phyloP scores from a whole-genome alignment of 768 basidiomycete species.

The Jaapia argillacea region DNA sequence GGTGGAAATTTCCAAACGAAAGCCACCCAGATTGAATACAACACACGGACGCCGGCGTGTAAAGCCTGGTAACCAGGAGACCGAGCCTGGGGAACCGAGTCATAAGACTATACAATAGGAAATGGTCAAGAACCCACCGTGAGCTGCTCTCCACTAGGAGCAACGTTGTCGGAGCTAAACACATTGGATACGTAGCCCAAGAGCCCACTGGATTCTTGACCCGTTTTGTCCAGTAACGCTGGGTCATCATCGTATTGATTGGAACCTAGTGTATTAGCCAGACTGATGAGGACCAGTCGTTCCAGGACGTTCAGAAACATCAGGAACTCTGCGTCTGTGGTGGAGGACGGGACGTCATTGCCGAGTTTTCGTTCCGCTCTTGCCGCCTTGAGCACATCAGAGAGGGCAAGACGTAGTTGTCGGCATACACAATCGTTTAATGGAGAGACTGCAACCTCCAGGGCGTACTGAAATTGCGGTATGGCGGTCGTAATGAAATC shows the following conservation, averaged over 20 bases:
- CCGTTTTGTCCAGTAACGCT: slow-evolving; percentile 37
- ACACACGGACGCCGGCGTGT: slow-evolving; percentile 70
- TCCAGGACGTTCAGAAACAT: slow-evolving; percentile 83
- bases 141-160: slow-evolving; percentile 42
- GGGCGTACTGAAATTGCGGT: slow-evolving; percentile 69
- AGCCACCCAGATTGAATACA: slow-evolving; percentile 68
- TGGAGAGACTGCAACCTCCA: slow-evolving; percentile 58
- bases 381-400: slow-evolving; percentile 40
- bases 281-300: slow-evolving; percentile 63
- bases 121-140: slow-evolving; percentile 31
- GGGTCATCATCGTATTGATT: slow-evolving; percentile 48
- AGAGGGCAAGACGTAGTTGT: slow-evolving; percentile 49
- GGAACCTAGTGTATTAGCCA: slow-evolving; percentile 46
- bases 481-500: slow-evolving; percentile 92
- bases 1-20: slow-evolving; percentile 38
- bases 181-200: slow-evolving; percentile 89
- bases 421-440: slow-evolving; percentile 73
- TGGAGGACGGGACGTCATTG: slow-evolving; percentile 34
- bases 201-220: slow-evolving; percentile 52
- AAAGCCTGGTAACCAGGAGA: slow-evolving; percentile 72
- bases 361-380: slow-evolving; percentile 22
- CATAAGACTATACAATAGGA: background rate
- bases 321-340: slow-evolving; percentile 74
- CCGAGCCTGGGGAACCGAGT: slow-evolving; percentile 35
- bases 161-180: slow-evolving; percentile 62